These are phyloP conservation scores for Saturnispora sekii DNA, from an alignment of 805 yeast genomes.

Conservation along the genomic window DNA sequence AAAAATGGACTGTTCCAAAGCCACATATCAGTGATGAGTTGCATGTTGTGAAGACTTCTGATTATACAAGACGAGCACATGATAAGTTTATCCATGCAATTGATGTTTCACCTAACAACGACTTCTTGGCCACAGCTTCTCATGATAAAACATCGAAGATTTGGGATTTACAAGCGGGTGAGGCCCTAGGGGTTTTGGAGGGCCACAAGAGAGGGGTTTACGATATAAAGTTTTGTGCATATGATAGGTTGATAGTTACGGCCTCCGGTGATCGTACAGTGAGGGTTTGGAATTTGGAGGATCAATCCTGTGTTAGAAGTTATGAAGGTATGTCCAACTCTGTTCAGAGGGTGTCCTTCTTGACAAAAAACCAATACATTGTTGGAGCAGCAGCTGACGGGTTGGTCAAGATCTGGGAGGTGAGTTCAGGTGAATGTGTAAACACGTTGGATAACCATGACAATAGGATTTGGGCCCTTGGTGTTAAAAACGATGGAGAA, in stretches of 20 bases:
- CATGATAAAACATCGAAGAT: slow-evolving; percentile 87
- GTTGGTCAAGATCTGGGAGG: slow-evolving; percentile 84
- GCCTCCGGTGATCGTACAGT: slow-evolving; percentile 85
- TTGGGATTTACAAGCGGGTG: slow-evolving; percentile 85
- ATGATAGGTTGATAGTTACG: slow-evolving; percentile 68
- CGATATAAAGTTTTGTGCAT: slow-evolving; percentile 77
- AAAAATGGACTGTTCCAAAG: slow-evolving; percentile 71
- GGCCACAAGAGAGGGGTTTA: slow-evolving; percentile 95
- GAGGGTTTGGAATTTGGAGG: slow-evolving; percentile 79
- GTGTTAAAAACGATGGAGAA: slow-evolving; percentile 54
- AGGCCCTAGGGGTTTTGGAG: slow-evolving; percentile 68
- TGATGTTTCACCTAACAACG: slow-evolving; percentile 87
- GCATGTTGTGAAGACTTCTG: slow-evolving; percentile 46
- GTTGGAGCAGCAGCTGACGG: slow-evolving; percentile 91
- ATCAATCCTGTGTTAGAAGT: slow-evolving; percentile 66
- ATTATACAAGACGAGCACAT: slow-evolving; percentile 90
- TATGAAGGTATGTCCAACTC: slow-evolving; percentile 94
- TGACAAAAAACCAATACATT: slow-evolving; percentile 57
- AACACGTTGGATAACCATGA: slow-evolving; percentile 85
- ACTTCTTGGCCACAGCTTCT: slow-evolving; percentile 82
- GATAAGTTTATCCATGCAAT: slow-evolving; percentile 90
- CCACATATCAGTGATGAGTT: slow-evolving; percentile 13
- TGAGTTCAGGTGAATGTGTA: slow-evolving; percentile 60
- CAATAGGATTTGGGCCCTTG: slow-evolving; percentile 90
- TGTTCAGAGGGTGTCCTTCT: slow-evolving; percentile 70